These are phyloP conservation scores for Sporothrix mexicana DNA, from an alignment of 2,329 filamentous ascomycete genomes.

Conservation along the genomic window DNA sequence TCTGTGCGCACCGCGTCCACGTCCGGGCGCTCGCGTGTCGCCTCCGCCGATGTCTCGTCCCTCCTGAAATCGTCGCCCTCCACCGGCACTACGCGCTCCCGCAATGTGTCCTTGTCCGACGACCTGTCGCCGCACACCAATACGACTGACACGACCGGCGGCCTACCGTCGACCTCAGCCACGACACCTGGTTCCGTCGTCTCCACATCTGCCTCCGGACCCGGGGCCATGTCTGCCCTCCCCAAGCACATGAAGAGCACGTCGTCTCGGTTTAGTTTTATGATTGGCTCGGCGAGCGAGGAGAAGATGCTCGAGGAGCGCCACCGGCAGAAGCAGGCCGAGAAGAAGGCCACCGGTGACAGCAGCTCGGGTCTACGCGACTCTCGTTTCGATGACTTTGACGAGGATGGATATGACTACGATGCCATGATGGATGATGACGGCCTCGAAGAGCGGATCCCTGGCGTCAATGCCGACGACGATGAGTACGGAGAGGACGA, in stretches of 20 bases:
- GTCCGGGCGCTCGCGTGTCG: conserved; percentile 46
- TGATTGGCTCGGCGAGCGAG: conserved; percentile 71
- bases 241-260: conserved; percentile 75
- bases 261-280: conserved; percentile 81
- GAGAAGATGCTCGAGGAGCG: conserved; percentile 75
- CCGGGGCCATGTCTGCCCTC: conserved; percentile 47
- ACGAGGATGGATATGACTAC: conserved; percentile 66
- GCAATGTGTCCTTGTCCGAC: conserved; percentile 59
- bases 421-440: conserved; percentile 70
- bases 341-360: conserved; percentile 56
- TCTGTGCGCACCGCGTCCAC: conserved; percentile 40
- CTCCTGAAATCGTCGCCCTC: conserved; percentile 44
- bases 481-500: conserved; percentile 51
- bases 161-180: conserved; percentile 24
- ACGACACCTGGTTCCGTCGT: conserved; percentile 35
- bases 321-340: conserved; percentile 69
- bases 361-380: conserved; percentile 47
- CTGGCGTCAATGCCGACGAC: conserved; percentile 55
- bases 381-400: conserved; percentile 65
- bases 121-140: conserved; percentile 54
- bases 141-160: conserved; percentile 40
- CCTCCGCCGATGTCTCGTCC: conserved; percentile 41
- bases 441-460: conserved; percentile 70
- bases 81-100: conserved; percentile 52
- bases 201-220: neutral